phyloP scores from a whole-genome alignment of 2,329 filamentous ascomycete species.

The Alternaria arbusti region DNA sequence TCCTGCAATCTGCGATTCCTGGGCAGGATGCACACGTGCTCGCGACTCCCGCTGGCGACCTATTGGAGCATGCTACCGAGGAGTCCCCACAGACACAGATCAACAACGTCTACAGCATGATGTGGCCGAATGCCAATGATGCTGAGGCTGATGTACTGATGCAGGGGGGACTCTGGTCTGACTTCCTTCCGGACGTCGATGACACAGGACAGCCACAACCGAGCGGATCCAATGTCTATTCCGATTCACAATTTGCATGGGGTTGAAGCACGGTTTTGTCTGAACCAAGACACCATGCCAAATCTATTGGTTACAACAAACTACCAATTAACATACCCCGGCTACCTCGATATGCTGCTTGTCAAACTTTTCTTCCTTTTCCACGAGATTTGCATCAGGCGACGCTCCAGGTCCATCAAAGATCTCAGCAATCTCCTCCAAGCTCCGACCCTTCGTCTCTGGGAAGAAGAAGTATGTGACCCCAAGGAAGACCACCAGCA shows the following conservation, averaged over 20 bases:
- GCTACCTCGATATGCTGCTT: background rate
- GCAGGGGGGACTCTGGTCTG: slow-evolving; percentile 23
- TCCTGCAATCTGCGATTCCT: slow-evolving; percentile 5
- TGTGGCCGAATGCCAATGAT: slow-evolving; percentile 23
- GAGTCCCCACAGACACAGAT: slow-evolving; percentile 24
- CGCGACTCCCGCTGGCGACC: slow-evolving; percentile 2
- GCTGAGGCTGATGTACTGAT: slow-evolving; percentile 23
- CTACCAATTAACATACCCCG: background rate
- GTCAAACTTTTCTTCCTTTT: background rate
- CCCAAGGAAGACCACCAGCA: slow-evolving; percentile 28
- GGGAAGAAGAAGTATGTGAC: slow-evolving; percentile 33
- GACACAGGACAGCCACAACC: background rate
- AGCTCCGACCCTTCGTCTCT: slow-evolving; percentile 30
- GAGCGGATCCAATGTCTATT: background rate
- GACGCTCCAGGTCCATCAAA: slow-evolving; percentile 17
- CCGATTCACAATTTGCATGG: background rate
- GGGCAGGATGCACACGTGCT: slow-evolving; percentile 3
- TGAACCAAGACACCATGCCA: too few relatives aligned
- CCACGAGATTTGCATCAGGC: background rate
- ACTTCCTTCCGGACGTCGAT: slow-evolving; percentile 7
- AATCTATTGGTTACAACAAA: background rate
- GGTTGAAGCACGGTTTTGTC: background rate
- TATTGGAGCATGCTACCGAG: slow-evolving; percentile 12
- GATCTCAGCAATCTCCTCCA: slow-evolving; percentile 28
- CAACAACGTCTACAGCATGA: slow-evolving; percentile 24